These are phyloP conservation scores for Entamoeba invadens DNA, from an alignment of 208 protist species.

Conservation along the genomic window DNA sequence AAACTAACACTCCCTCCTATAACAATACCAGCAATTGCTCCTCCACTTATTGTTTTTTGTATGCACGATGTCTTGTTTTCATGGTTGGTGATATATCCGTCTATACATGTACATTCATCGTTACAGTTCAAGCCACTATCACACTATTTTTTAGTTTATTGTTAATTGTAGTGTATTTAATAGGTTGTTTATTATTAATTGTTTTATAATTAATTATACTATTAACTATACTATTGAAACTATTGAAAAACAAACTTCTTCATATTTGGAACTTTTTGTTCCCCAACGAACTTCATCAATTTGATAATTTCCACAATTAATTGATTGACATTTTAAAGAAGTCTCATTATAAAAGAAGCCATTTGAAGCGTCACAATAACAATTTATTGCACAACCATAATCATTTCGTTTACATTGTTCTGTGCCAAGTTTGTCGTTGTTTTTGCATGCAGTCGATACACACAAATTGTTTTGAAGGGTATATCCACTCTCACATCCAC, in stretches of 20 bases:
- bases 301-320: neutral
- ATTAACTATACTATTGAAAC: no score
- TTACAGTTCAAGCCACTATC: neutral
- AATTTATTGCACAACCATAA: neutral
- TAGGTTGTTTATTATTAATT: no score
- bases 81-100: neutral
- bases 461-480: neutral
- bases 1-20: neutral
- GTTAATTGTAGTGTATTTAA: no score
- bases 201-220: no score
- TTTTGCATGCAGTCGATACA: neutral
- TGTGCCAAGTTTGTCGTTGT: neutral
- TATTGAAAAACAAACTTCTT: no score
- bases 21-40: no score
- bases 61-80: neutral
- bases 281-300: neutral
- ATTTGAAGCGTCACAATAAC: neutral
- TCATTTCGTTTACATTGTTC: neutral
- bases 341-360: neutral
- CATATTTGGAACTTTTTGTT: neutral
- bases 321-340: no score
- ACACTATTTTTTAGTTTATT: neutral
- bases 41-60: neutral
- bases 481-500: neutral
- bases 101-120: neutral